These are phyloP conservation scores for Sporothrix globosa DNA, from an alignment of 2,329 filamentous ascomycete genomes.

Conservation along the genomic window DNA sequence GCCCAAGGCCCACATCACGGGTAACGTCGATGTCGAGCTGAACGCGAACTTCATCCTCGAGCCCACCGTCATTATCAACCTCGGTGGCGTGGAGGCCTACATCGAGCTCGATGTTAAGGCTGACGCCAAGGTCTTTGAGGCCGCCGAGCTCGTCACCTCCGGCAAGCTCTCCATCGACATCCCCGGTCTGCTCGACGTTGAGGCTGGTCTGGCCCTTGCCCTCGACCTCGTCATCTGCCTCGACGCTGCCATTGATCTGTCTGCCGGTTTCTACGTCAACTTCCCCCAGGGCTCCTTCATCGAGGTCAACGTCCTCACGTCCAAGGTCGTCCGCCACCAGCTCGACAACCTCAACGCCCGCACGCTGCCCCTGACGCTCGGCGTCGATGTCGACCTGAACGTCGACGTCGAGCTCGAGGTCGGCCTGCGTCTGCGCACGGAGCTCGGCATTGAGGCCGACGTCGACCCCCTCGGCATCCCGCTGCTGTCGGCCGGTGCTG, in stretches of 20 bases:
- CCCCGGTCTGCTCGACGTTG: constrained; percentile 38
- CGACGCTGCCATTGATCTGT: constrained; percentile 39
- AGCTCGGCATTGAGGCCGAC: constrained; percentile 37
- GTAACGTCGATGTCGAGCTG: constrained; percentile 35
- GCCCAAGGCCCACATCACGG: constrained; percentile 35
- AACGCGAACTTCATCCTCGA: constrained; percentile 34
- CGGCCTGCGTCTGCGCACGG: constrained; percentile 41
- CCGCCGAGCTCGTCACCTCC: constrained; percentile 38
- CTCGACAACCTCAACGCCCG: constrained; percentile 38
- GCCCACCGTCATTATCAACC: constrained; percentile 36
- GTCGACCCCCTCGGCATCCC: constrained; percentile 39
- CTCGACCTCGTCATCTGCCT: constrained; percentile 41
- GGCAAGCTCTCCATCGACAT: constrained; percentile 36
- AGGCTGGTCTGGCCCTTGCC: constrained; percentile 39
- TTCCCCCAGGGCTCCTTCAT: constrained; percentile 40
- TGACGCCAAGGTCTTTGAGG: constrained; percentile 37
- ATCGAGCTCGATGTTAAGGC: constrained; percentile 40
- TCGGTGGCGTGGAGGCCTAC: constrained; percentile 40
- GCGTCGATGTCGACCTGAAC: constrained; percentile 37
- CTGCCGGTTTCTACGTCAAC: constrained; percentile 39
- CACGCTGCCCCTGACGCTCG: constrained; percentile 38
- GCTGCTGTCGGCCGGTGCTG: constrained; percentile 39
- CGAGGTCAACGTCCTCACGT: constrained; percentile 39
- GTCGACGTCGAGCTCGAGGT: constrained; percentile 39
- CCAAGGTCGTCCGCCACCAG: constrained; percentile 38